Evolutionary conservation across 768 basidiomycete species (phyloP), one percentile per base, ranked within the genome.

Genomic region (Hericium erinaceus): DNA sequence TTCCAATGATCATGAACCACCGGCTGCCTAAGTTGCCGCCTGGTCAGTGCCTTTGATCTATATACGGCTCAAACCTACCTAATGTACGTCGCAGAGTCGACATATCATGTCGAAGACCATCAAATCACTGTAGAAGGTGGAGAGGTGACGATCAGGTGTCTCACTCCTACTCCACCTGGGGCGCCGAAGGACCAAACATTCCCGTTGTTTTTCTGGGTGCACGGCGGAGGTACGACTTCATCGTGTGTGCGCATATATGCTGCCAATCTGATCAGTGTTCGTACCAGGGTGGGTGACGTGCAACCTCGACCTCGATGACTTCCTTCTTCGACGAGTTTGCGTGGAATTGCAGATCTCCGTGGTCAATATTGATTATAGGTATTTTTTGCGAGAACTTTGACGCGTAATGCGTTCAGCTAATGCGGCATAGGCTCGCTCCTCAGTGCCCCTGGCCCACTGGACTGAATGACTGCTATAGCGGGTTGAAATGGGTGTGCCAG

Each of bases 221-320:
- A 48, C 28, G 56, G 37, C 13, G 60, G 57, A 50, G 59, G 48
- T 61, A 40, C 12, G 26, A 39, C 24, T 18, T 15, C 22, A 41
- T 16, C 11, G 11, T 1, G 20, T 28, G n/a, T 13, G 20, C 28
- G 20, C 40, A 22, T 26, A 16, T 5, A 13, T 40, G 46, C 33
- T 33, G 7, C 15, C 9, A 28, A n/a, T n/a, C 9, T 16, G 13
- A 18, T 11, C 41, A 50, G 54, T 10, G 20, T 33, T 1, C 11
- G 28, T 37, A 4, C 12, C 22, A 62, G 61, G 61, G 52, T 49
- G 26, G 64, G 66, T 24, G 66, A 64, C 49, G 50, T 38, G 12
- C 53, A 54, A 26, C 48, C 60, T 22, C 60, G 62, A 46, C 9
- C 16, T 46, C 44, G 22, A 33, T 33, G 44, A 46, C 12, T 54